Evolutionary conservation across 2,329 filamentous ascomycete species (phyloP).

Genomic region (Fusarium tjaetaba): DNA sequence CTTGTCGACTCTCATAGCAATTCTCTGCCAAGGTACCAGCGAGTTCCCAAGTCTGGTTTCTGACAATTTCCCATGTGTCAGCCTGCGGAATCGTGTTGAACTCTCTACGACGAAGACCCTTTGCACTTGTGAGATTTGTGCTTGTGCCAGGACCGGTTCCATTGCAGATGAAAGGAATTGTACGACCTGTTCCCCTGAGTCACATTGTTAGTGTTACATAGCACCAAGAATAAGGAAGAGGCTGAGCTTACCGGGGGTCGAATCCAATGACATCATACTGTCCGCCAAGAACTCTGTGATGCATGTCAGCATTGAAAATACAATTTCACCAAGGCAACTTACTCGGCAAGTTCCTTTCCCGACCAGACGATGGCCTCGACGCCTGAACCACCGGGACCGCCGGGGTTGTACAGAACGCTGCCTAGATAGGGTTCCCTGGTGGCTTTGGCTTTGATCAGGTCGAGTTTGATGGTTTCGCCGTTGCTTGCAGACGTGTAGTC

Average conservation of each 20-base stretch:
- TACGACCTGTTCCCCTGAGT: slow-evolving; percentile 3
- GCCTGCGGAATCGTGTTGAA: not conserved
- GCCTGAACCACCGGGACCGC: slow-evolving; percentile 46
- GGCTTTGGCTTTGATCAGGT: slow-evolving; percentile 48
- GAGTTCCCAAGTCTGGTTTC: not conserved
- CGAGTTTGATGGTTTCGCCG: slow-evolving; percentile 44
- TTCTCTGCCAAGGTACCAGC: not conserved
- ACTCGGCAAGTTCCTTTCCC: not conserved
- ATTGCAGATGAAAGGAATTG: slow-evolving; percentile 3
- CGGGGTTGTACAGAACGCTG: slow-evolving; percentile 53
- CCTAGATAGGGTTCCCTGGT: slow-evolving; percentile 46
- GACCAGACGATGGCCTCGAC: not conserved
- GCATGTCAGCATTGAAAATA: not conserved
- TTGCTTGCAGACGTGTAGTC: slow-evolving; percentile 49
- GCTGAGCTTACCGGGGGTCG: slow-evolving; percentile 1
- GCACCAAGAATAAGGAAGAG: accelerated
- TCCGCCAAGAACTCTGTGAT: slow-evolving; percentile 18
- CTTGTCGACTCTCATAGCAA: slow-evolving; percentile 40
- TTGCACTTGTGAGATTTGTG: not conserved
- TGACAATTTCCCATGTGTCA: not conserved
- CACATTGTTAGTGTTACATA: not conserved
- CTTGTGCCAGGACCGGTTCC: accelerated
- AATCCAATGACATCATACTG: slow-evolving; percentile 23
- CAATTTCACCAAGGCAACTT: not conserved
- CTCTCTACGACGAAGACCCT: not conserved